Evolutionary conservation across 2,329 filamentous ascomycete genomes (phyloP).

Genomic region (Ophiostoma himal-ulmi): DNA sequence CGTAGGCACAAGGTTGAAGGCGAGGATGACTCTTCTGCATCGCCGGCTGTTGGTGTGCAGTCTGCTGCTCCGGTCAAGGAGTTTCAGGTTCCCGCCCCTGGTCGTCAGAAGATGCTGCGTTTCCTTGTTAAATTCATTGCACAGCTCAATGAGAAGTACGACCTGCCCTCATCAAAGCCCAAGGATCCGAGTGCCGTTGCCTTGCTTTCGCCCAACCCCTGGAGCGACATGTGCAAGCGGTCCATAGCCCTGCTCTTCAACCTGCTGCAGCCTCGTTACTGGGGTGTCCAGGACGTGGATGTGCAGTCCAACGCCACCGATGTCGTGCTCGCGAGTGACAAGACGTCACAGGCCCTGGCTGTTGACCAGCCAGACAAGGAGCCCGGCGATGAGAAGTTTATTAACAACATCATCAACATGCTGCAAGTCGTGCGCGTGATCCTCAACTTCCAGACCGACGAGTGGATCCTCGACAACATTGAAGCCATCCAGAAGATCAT

Average conservation of each 20-base stretch:
- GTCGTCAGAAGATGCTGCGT: conserved; percentile 78
- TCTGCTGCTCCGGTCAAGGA: conserved; percentile 47
- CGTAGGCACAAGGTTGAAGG: conserved; percentile 73
- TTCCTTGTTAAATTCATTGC: conserved; percentile 96
- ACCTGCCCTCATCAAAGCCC: conserved; percentile 63
- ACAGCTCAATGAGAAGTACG: conserved; percentile 77
- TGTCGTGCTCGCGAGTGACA: conserved; percentile 75
- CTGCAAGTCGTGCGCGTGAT: conserved; percentile 88
- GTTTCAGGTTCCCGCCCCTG: conserved; percentile 60
- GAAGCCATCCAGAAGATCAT: conserved; percentile 76
- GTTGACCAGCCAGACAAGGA: conserved; percentile 59
- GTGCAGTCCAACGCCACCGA: conserved; percentile 88
- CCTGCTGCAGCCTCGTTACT: conserved; percentile 78
- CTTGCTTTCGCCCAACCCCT: conserved; percentile 46
- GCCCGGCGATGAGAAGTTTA: conserved; percentile 68
- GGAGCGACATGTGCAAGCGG: conserved; percentile 78
- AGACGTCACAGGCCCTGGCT: conserved; percentile 56
- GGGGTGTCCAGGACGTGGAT: conserved; percentile 88
- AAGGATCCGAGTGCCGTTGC: conserved; percentile 46
- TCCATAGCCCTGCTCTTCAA: conserved; percentile 76
- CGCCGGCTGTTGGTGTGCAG: conserved; percentile 32
- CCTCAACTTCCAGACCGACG: conserved; percentile 77
- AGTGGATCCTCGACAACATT: conserved; percentile 81
- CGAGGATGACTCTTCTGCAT: conserved; percentile 21
- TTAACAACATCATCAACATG: conserved; percentile 86